phyloP scores from a whole-genome alignment of 116 monocot species.

The Phalaenopsis hybrid region DNA sequence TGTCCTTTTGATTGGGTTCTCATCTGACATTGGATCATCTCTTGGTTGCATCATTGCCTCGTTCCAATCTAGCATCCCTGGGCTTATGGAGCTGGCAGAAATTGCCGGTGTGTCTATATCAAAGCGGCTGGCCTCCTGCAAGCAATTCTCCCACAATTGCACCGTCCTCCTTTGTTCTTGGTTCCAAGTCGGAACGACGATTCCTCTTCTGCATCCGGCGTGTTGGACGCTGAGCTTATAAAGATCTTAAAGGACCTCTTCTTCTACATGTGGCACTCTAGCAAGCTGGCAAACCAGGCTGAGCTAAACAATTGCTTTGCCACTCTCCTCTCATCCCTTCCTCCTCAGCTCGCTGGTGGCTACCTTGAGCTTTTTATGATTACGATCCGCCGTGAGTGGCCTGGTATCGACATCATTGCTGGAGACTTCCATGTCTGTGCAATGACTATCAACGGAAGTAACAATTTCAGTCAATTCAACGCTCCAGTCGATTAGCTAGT shows the following conservation, averaged over 20 bases:
- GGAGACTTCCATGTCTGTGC: too few species aligned
- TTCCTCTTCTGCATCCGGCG: slow-evolving; percentile 4
- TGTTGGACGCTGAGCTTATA: slow-evolving; percentile 52
- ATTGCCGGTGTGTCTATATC: slow-evolving; percentile 40
- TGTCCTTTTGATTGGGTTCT: slow-evolving; percentile 44
- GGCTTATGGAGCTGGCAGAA: slow-evolving; percentile 1
- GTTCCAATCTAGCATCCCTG: neutral
- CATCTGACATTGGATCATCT: slow-evolving; percentile 40
- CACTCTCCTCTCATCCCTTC: slow-evolving; percentile 31
- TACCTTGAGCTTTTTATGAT: slow-evolving; percentile 53
- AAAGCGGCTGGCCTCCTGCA: slow-evolving; percentile 66
- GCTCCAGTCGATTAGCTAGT: too few species aligned
- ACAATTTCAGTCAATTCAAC: too few species aligned
- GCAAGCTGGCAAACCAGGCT: slow-evolving; percentile 55
- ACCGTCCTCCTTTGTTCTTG: slow-evolving; percentile 44
- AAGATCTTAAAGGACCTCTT: slow-evolving; percentile 99
- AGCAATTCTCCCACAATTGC: slow-evolving; percentile 35
- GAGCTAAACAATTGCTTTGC: slow-evolving; percentile 52
- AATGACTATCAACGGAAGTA: too few species aligned
- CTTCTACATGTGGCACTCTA: slow-evolving; percentile 92
- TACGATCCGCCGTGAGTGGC: slow-evolving; percentile 89
- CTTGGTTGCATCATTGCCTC: neutral
- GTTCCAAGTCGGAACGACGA: slow-evolving; percentile 17
- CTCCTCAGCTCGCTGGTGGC: slow-evolving; percentile 25
- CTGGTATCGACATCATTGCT: slow-evolving; percentile 51